Percentiles rank a stretch among this genome's conserved stretches.
phyloP scores from a whole-genome alignment of 176 grass and related monocot species.

The Saccharum officinarum region DNA sequence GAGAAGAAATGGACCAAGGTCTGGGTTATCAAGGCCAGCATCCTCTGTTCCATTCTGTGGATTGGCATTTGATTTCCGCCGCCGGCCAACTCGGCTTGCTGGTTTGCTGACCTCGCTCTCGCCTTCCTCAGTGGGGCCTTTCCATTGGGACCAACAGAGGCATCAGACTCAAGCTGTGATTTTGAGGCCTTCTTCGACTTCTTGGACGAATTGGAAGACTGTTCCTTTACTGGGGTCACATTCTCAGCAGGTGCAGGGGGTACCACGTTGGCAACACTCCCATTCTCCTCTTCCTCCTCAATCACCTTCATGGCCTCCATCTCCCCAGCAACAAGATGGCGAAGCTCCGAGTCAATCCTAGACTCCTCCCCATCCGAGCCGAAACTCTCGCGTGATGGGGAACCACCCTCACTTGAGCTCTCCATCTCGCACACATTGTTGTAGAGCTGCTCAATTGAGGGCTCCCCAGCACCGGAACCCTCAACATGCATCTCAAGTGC shows the following conservation, averaged over 20 bases:
- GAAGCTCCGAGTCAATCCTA: conserved; percentile 89
- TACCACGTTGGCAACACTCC: conserved; percentile 26
- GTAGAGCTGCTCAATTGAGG: conserved; percentile 92
- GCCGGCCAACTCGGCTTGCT: conserved; percentile 41
- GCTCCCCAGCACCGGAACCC: conserved; percentile 42
- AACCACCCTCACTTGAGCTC: conserved; percentile 76
- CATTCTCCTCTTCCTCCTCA: conserved; percentile 60
- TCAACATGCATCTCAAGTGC: conserved; percentile 55
- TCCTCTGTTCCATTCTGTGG: conserved; percentile 58
- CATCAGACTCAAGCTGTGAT: conserved; percentile 57
- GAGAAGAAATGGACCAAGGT: conserved; percentile 96
- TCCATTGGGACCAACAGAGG: conserved; percentile 42
- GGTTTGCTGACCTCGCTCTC: conserved; percentile 60
- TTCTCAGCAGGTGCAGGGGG: conserved; percentile 31
- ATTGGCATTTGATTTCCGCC: conserved; percentile 51
- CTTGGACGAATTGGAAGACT: conserved; percentile 61
- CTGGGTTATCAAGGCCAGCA: conserved; percentile 74
- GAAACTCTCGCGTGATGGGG: conserved; percentile 69
- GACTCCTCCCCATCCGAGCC: conserved; percentile 88
- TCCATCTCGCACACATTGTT: conserved; percentile 96
- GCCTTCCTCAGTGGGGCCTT: conserved; percentile 59
- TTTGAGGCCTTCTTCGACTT: conserved; percentile 59
- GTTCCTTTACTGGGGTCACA: conserved; percentile 40
- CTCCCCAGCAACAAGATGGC: conserved; percentile 93
- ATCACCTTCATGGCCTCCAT: conserved; percentile 95